Percentiles rank a stretch among this genome's conserved stretches.
Evolutionary conservation across 1,284 basidiomycete species (phyloP).

Genomic region (Microstroma glucosiphilum): DNA sequence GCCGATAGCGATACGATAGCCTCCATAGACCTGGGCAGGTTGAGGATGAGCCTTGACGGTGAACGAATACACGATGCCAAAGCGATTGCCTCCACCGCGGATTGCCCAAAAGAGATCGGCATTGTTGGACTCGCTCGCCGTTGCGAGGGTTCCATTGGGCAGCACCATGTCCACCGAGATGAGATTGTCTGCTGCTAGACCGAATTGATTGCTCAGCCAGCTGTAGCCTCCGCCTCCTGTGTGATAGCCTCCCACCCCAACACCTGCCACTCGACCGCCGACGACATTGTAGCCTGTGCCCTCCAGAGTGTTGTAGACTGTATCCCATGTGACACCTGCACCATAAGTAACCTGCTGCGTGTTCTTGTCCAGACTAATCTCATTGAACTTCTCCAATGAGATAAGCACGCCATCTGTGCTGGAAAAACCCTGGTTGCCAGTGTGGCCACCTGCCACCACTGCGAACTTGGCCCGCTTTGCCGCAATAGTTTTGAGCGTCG

Average conservation of each 20-base stretch:
- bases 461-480: slow-evolving; percentile 28
- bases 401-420: slow-evolving; percentile 34
- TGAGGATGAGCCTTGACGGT: slow-evolving; percentile 28
- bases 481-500: slow-evolving; percentile 30
- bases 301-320: slow-evolving; percentile 26
- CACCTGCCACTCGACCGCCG: slow-evolving; percentile 34
- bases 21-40: slow-evolving; percentile 27
- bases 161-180: slow-evolving; percentile 27
- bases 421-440: slow-evolving; percentile 34
- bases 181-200: slow-evolving; percentile 29
- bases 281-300: slow-evolving; percentile 23
- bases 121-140: slow-evolving; percentile 22
- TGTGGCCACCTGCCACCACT: slow-evolving; percentile 27
- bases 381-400: slow-evolving; percentile 25
- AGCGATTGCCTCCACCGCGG: slow-evolving; percentile 32
- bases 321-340: slow-evolving; percentile 32
- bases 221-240: slow-evolving; percentile 34
- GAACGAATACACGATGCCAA: slow-evolving; percentile 32
- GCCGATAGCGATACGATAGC: slow-evolving; percentile 20
- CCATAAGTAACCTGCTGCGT: slow-evolving; percentile 33
- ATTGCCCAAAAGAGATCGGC: slow-evolving; percentile 32
- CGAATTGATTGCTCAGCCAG: slow-evolving; percentile 33
- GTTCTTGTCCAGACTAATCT: slow-evolving; percentile 23
- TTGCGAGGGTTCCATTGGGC: slow-evolving; percentile 27
- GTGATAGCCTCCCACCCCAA: slow-evolving; percentile 33